phyloP scores from a whole-genome alignment of 2,329 filamentous ascomycete genomes.

The Colletotrichum neosansevieriae region DNA sequence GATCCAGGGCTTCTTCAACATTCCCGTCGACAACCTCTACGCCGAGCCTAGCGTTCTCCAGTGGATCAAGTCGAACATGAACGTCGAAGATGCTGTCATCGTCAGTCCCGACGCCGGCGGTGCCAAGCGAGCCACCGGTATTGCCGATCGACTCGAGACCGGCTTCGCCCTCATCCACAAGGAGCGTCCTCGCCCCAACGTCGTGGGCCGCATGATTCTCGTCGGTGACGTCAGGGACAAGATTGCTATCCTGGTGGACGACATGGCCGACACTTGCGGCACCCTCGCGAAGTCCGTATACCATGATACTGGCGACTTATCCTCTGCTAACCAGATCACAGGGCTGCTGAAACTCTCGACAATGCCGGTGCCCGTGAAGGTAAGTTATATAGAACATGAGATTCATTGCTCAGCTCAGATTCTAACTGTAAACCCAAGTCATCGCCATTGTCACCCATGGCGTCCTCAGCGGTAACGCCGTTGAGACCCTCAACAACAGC shows the following conservation, averaged over 20 bases:
- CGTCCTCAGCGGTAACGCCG: conserved; percentile 88
- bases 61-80: conserved; percentile 85
- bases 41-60: conserved; percentile 86
- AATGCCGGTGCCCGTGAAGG: conserved; percentile 36
- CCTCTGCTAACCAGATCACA: conserved; percentile 1
- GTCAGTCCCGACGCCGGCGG: conserved; percentile 90
- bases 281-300: conserved; percentile 83
- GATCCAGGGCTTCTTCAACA: conserved; percentile 90
- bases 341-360: conserved; percentile 38
- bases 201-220: conserved; percentile 92
- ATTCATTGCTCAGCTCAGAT: not conserved
- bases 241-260: conserved; percentile 95
- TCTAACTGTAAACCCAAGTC: conserved; percentile 50
- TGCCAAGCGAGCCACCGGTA: conserved; percentile 87
- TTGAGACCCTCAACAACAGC: conserved; percentile 85
- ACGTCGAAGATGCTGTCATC: conserved; percentile 83
- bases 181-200: conserved; percentile 73
- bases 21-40: conserved; percentile 77
- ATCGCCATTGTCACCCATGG: conserved; percentile 97
- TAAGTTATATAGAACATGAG: not conserved
- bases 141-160: conserved; percentile 85
- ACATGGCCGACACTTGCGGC: conserved; percentile 97
- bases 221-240: conserved; percentile 93
- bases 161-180: conserved; percentile 92
- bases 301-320: not conserved